A percentile compares a stretch with the other conserved stretches of the same genome.
Conservation (phyloP, 371 early-diverging fungal species). For the Actinomortierella wolfii region DNA sequence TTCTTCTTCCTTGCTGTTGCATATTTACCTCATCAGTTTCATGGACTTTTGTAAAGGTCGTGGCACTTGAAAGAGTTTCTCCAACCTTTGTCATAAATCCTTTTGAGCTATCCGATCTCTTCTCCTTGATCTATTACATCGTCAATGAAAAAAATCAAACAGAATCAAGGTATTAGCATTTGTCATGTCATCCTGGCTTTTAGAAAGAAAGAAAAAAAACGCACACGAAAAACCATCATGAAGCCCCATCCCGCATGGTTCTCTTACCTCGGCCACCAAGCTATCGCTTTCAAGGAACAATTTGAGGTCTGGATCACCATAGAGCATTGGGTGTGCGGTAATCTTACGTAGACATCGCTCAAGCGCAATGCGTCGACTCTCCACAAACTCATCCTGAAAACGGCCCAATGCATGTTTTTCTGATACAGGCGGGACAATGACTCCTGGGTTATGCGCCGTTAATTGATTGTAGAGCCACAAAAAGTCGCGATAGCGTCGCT, state of each 20-base stretch:
- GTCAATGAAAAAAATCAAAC: background rate
- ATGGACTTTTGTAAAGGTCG: conserved; percentile 54
- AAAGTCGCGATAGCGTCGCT: conserved; percentile 92
- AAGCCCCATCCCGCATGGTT: background rate
- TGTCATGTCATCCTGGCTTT: background rate
- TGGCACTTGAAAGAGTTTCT: conserved; percentile 53
- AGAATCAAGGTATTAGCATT: background rate
- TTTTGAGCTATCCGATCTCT: conserved; percentile 50
- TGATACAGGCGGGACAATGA: conserved; percentile 93
- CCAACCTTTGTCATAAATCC: conserved; percentile 63
- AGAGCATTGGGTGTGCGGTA: conserved; percentile 82
- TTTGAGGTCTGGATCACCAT: conserved; percentile 82
- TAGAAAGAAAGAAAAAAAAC: conserved; percentile 6
- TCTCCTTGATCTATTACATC: conserved; percentile 48
- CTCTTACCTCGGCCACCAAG: conserved; percentile 69
- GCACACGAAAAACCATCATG: background rate
- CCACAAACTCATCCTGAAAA: conserved; percentile 96
- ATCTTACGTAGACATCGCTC: conserved; percentile 85
- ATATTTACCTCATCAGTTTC: conserved; percentile 55
- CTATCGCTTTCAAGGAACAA: conserved; percentile 90
- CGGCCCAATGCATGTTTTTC: conserved; percentile 93
- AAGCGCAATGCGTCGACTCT: conserved; percentile 81
- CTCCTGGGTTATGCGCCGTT: conserved; percentile 79
- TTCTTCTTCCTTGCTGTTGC: background rate
- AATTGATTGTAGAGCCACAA: conserved; percentile 93